Evolutionary conservation across 2,329 filamentous ascomycete genomes (phyloP).

Genomic region (Cercospora sp.): DNA sequence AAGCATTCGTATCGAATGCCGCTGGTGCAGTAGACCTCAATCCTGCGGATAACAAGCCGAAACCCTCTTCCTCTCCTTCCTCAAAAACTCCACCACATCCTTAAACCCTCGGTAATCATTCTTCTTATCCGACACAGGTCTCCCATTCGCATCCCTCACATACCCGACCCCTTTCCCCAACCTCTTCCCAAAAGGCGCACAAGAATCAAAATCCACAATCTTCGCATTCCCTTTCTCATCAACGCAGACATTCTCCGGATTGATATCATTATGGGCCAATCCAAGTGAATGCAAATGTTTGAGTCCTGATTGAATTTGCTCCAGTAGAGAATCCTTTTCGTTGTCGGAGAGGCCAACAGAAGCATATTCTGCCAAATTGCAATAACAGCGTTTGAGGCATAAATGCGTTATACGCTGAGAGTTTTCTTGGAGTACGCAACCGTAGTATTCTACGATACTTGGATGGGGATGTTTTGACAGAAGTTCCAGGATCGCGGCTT

Average conservation of each 20-base stretch:
- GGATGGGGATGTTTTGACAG: conserved; percentile 34
- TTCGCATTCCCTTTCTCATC: conserved; percentile 35
- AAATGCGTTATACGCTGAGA: conserved; percentile 33
- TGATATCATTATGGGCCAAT: conserved; percentile 28
- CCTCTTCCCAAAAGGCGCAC: conserved; percentile 33
- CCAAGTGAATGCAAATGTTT: conserved; percentile 41
- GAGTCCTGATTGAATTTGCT: conserved; percentile 34
- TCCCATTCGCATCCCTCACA: conserved; percentile 2
- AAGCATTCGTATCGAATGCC: neutral
- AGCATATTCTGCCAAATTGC: conserved; percentile 30
- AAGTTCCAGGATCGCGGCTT: conserved; percentile 32
- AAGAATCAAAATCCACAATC: conserved; percentile 44
- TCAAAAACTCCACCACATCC: conserved; percentile 7
- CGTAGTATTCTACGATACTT: conserved; percentile 35
- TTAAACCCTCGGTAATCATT: conserved; percentile 27
- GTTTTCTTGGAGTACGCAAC: conserved; percentile 32
- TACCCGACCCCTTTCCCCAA: conserved; percentile 33
- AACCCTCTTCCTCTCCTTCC: conserved; percentile 3
- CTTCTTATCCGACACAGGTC: conserved; percentile 23
- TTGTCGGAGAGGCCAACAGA: conserved; percentile 24
- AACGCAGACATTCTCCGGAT: conserved; percentile 39
- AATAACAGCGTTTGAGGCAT: conserved; percentile 32
- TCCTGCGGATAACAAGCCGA: conserved; percentile 11
- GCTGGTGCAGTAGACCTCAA: neutral
- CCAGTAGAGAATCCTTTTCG: conserved; percentile 27